Percentiles rank a stretch among this genome's conserved stretches.
phyloP scores from a whole-genome alignment of 1,139 yeast genomes.

The Yamadazyma conglobata region DNA sequence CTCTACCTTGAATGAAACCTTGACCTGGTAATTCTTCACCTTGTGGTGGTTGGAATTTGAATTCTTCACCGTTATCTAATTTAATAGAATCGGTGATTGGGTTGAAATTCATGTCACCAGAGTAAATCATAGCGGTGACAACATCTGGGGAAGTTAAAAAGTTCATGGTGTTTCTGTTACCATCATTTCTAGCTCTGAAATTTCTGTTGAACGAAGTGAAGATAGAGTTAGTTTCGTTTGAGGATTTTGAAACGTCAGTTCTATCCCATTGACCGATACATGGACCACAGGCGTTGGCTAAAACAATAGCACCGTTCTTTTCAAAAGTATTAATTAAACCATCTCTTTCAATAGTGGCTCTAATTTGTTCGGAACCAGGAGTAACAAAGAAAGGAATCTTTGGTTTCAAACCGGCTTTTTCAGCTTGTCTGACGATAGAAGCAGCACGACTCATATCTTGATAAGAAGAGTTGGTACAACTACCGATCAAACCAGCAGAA shows the following conservation, averaged over 20 bases:
- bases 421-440: slow-evolving; percentile 82
- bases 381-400: slow-evolving; percentile 90
- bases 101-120: slow-evolving; percentile 86
- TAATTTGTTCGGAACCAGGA: slow-evolving; percentile 97
- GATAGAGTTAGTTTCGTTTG: slow-evolving; percentile 72
- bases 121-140: slow-evolving; percentile 93
- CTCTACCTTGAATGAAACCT: slow-evolving; percentile 83
- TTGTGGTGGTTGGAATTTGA: slow-evolving; percentile 70
- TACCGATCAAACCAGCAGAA: slow-evolving; percentile 91
- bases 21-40: slow-evolving; percentile 82
- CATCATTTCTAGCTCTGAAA: slow-evolving; percentile 96
- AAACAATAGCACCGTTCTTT: slow-evolving; percentile 81
- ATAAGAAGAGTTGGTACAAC: slow-evolving; percentile 96
- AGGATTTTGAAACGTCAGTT: slow-evolving; percentile 57
- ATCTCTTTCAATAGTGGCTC: slow-evolving; percentile 96
- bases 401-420: slow-evolving; percentile 81
- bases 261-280: slow-evolving; percentile 99
- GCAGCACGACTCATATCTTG: slow-evolving; percentile 97
- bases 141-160: slow-evolving; percentile 95
- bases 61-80: slow-evolving; percentile 61
- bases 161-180: slow-evolving; percentile 95
- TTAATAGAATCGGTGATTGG: slow-evolving; percentile 77
- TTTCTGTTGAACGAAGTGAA: slow-evolving; percentile 96
- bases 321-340: slow-evolving; percentile 79
- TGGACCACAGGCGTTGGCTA: slow-evolving; percentile 98